Evolutionary conservation across 257 asterid genomes (phyloP).

Genomic region (Jasminum sambac): DNA sequence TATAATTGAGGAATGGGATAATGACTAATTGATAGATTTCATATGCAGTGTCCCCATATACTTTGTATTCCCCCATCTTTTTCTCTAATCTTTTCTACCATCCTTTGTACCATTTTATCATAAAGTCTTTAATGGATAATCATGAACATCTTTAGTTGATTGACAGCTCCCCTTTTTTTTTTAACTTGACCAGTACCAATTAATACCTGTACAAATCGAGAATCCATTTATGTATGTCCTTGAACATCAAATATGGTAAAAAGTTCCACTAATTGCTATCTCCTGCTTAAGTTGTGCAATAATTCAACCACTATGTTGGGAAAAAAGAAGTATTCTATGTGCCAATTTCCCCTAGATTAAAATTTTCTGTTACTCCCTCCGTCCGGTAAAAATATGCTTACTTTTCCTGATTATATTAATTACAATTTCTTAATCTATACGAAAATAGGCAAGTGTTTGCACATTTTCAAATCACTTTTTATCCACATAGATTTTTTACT

Average conservation of each 20-base stretch:
- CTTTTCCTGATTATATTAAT: too few relatives aligned
- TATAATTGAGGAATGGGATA: slow-evolving; percentile 40
- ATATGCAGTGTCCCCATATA: slow-evolving; percentile 53
- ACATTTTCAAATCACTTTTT: too few relatives aligned
- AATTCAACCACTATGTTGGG: neutral
- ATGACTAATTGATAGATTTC: slow-evolving; percentile 44
- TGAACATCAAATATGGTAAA: slow-evolving; percentile 14
- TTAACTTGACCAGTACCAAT: slow-evolving; percentile 34
- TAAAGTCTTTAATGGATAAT: slow-evolving; percentile 41
- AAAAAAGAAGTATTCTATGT: neutral
- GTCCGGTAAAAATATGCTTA: too few relatives aligned
- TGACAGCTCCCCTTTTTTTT: slow-evolving; percentile 27
- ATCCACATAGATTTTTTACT: too few relatives aligned
- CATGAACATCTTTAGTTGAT: slow-evolving; percentile 39
- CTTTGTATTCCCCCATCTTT: slow-evolving; percentile 30
- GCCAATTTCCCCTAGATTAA: neutral
- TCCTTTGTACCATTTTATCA: slow-evolving; percentile 39
- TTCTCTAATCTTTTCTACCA: slow-evolving; percentile 39
- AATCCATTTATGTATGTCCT: slow-evolving; percentile 27
- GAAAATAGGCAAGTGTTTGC: too few relatives aligned
- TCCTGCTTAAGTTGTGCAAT: neutral
- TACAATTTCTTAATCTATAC: too few relatives aligned
- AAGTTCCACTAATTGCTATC: neutral
- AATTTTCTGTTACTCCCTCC: neutral
- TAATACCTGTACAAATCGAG: slow-evolving; percentile 32